Percentiles rank a stretch among this genome's conserved stretches.
These are phyloP conservation scores for Penicillium riverlandense DNA, from an alignment of 495 filamentous ascomycete species.

Conservation along the genomic window DNA sequence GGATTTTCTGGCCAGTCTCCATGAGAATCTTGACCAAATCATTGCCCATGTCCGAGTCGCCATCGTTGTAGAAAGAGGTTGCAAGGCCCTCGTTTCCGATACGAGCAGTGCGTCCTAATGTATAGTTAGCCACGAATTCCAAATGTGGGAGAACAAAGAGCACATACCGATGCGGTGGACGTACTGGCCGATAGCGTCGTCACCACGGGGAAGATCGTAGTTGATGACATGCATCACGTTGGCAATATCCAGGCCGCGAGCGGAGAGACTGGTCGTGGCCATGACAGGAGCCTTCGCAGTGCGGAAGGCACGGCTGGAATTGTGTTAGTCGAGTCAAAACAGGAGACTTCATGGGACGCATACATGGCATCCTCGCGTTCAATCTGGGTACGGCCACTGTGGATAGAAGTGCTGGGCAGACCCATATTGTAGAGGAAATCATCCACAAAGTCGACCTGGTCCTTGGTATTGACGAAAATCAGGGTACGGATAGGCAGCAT, in stretches of 20 bases:
- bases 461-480: conserved; percentile 82
- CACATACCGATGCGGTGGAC: conserved; percentile 81
- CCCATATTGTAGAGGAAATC: conserved; percentile 76
- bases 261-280: conserved; percentile 75
- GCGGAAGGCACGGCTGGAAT: conserved; percentile 71
- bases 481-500: conserved; percentile 71
- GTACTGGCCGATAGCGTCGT: conserved; percentile 93
- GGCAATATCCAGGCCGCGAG: conserved; percentile 84
- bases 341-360: conserved; percentile 16
- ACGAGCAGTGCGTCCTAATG: conserved; percentile 80
- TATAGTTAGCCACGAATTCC: background rate
- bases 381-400: conserved; percentile 76
- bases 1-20: conserved; percentile 69
- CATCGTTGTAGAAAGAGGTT: conserved; percentile 77
- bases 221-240: conserved; percentile 91
- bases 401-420: conserved; percentile 79
- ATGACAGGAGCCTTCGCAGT: conserved; percentile 66
- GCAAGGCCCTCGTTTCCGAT: conserved; percentile 85
- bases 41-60: conserved; percentile 59
- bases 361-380: conserved; percentile 91
- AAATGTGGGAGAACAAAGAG: background rate
- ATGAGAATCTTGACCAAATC: conserved; percentile 71
- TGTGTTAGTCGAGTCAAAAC: background rate
- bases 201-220: conserved; percentile 66
- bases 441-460: conserved; percentile 70